Conservation (phyloP, 306 rosid species). For the Mimosa bimucronata region DNA sequence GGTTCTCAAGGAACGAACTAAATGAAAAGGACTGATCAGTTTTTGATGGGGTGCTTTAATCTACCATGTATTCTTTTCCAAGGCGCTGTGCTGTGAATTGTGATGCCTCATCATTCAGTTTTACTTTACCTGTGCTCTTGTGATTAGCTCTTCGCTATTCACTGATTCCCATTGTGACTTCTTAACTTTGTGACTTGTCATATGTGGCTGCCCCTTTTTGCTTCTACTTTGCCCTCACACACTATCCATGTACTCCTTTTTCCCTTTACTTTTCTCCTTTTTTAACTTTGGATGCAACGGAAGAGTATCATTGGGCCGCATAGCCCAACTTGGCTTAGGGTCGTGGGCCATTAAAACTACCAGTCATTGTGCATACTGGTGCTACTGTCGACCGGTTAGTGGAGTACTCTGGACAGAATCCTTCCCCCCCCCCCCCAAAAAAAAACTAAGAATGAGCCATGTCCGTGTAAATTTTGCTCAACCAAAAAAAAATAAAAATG, state of each 20-base stretch:
- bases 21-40: conserved; percentile 44
- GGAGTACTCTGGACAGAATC: too few relatives aligned
- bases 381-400: background rate
- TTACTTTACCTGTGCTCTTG: background rate
- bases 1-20: conserved; percentile 37
- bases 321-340: background rate
- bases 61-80: conserved; percentile 41
- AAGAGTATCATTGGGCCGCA: background rate
- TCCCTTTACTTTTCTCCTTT: too few relatives aligned
- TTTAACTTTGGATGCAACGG: background rate
- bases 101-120: conserved; percentile 21
- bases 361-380: background rate
- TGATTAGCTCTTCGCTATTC: conserved; percentile 7
- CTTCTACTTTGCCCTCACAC: too few relatives aligned
- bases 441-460: too few relatives aligned
- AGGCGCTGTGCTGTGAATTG: background rate
- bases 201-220: conserved; percentile 7
- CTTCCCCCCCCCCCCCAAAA: too few relatives aligned
- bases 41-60: background rate
- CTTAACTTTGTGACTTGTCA: background rate
- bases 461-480: too few relatives aligned
- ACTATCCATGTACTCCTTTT: too few relatives aligned
- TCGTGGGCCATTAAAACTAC: background rate
- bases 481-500: too few relatives aligned
- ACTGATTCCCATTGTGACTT: background rate